Percentiles rank a stretch among this genome's conserved stretches.
phyloP scores from a whole-genome alignment of 192 early-diverging fungal genomes.

The Physocladia obscura region DNA sequence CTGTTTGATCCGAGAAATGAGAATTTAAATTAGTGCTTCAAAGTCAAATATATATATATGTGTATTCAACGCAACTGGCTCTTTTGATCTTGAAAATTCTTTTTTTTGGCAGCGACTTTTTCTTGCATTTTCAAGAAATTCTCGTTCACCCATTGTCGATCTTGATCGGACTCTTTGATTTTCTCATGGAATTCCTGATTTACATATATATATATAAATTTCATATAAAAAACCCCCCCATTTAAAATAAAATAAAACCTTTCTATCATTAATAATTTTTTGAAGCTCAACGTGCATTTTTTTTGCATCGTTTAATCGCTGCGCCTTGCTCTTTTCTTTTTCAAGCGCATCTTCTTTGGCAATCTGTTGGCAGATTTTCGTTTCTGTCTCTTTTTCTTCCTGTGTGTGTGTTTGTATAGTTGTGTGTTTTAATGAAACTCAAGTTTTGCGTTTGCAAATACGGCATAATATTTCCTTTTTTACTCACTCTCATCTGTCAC shows the following conservation, averaged over 20 bases:
- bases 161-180: slow-evolving; percentile 13
- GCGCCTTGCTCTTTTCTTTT: background rate
- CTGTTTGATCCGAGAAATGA: background rate
- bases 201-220: background rate
- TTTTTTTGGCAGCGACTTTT: slow-evolving; percentile 26
- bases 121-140: slow-evolving; percentile 40
- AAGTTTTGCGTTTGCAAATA: too few species aligned
- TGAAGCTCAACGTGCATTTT: background rate
- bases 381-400: slow-evolving; percentile 11
- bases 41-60: background rate
- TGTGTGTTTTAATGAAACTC: background rate
- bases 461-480: too few species aligned
- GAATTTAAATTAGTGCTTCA: background rate
- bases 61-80: slow-evolving; percentile 14
- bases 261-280: slow-evolving; percentile 21
- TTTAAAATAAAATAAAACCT: background rate
- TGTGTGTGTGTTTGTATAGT: slow-evolving; percentile 5
- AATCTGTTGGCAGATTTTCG: slow-evolving; percentile 5
- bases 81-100: slow-evolving; percentile 17
- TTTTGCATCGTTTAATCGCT: background rate
- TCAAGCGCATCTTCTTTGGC: background rate
- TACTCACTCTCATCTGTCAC: too few species aligned
- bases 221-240: background rate
- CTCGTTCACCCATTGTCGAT: slow-evolving; percentile 23
- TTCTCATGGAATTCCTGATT: background rate